Evolutionary conservation across 2,329 filamentous ascomycete species (phyloP), one percentile per base, ranked within the genome.

Genomic region (Stagonosporopsis chrysanthemi): DNA sequence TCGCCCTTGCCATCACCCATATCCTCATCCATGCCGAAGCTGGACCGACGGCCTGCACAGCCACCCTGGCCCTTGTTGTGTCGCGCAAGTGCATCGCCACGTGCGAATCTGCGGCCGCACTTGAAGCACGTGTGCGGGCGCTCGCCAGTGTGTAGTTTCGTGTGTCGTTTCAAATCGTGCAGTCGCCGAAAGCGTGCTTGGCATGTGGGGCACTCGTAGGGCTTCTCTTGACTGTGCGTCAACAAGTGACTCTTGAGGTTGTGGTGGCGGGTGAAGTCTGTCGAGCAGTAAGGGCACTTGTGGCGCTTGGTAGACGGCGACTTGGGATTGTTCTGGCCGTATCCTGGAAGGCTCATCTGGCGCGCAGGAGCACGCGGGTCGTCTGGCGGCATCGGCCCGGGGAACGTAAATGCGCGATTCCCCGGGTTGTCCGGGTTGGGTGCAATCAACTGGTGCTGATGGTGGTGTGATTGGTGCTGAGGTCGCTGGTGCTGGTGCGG

Each of bases 151-250:
- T 99, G 95, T 22, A 99, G 85, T 78, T 99, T 99, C 63, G 90
- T 92, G 75, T 99, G 95, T 38, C 95, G 88, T 80, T 99, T 99
- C 64, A 99, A 79, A 72, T 99, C 95, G 74, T 99, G 95, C 48
- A 98, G 82, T 62, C 95, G 88, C 52, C 95, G 87, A 77, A 99
- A 99, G 49, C 94, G 88, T 76, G 95, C 91, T 67, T 94, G 87
- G 75, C 95, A 99, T n/a, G 91, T 92, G 61, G 91, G 88, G 74
- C 95, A 99, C 26, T 95, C 86, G 72, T 95, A 99, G 0, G 95
- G 95, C 78, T 99, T 99, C 77, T 99, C 95, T 81, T 99, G 94
- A 70, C 93, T 97, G 77, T 98, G 95, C 0, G 95, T 98, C 73
- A 99, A 86, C 55, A 99, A 84, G 79, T 99, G 95, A 67, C 92